Conservation (phyloP, 257 asterid species). For the Prunella vulgaris region DNA sequence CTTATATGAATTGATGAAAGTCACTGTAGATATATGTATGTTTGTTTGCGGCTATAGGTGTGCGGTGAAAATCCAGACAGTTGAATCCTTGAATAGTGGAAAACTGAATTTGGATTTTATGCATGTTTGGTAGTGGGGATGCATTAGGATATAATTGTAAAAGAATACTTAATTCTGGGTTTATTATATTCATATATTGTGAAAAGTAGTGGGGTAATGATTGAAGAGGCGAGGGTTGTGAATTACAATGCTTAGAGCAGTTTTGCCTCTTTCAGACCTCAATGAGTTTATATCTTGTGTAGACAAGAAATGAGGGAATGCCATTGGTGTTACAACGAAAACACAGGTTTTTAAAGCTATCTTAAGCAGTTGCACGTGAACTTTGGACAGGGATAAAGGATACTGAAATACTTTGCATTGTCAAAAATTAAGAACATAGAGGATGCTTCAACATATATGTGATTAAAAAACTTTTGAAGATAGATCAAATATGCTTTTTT, state of each 20-base stretch:
- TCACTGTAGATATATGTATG: background rate
- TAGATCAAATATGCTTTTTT: background rate
- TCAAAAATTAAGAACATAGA: background rate
- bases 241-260: background rate
- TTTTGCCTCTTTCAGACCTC: background rate
- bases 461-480: background rate
- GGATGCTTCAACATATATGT: background rate
- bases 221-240: background rate
- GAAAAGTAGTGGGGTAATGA: background rate
- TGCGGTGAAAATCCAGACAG: background rate
- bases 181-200: no score
- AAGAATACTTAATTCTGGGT: background rate
- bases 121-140: background rate
- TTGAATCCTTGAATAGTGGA: background rate
- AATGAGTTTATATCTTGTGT: background rate
- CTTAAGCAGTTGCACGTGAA: background rate
- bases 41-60: background rate
- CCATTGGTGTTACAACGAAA: background rate
- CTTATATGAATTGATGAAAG: background rate
- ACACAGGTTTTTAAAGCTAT: slow-evolving; percentile 6
- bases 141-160: background rate
- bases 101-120: background rate
- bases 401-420: background rate
- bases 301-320: background rate
- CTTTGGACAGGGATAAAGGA: background rate